Percentiles rank a stretch among this genome's conserved stretches.
phyloP scores from a whole-genome alignment of 495 filamentous ascomycete genomes.

The Penicillium antarcticum region DNA sequence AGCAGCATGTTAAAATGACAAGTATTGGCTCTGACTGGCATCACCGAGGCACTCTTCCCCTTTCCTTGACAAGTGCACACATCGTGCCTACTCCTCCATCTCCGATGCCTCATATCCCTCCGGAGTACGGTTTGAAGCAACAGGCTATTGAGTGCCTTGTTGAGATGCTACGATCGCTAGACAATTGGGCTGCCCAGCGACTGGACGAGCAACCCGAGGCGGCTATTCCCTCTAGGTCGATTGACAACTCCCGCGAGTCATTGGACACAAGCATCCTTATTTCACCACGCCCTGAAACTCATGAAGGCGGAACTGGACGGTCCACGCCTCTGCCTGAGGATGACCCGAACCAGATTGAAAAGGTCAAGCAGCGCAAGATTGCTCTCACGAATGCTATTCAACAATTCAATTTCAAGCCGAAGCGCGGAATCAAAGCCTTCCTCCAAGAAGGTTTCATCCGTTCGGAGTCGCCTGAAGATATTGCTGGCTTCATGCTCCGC shows the following conservation, averaged over 20 bases:
- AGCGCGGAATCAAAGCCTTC: constrained; percentile 83
- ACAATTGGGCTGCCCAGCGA: constrained; percentile 86
- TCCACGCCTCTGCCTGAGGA: constrained; percentile 80
- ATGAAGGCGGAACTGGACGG: constrained; percentile 60
- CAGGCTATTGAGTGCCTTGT: constrained; percentile 85
- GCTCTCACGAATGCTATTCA: constrained; percentile 83
- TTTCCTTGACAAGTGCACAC: constrained; percentile 75
- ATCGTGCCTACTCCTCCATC: constrained; percentile 48
- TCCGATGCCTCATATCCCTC: constrained; percentile 62
- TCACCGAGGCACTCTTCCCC: constrained; percentile 75
- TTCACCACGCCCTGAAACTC: constrained; percentile 45
- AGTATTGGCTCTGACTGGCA: constrained; percentile 71
- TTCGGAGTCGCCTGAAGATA: constrained; percentile 71
- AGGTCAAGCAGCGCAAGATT: constrained; percentile 89
- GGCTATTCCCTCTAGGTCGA: constrained; percentile 57
- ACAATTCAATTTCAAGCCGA: constrained; percentile 98
- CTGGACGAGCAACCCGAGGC: constrained; percentile 56
- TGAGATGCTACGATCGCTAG: constrained; percentile 80
- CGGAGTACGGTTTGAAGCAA: constrained; percentile 84
- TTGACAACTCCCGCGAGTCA: constrained; percentile 77
- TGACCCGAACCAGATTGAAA: constrained; percentile 87
- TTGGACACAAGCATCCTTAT: constrained; percentile 63
- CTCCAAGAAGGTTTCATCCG: constrained; percentile 82
- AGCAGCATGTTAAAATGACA: constrained; percentile 62
- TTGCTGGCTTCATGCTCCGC: constrained; percentile 76